Conservation (phyloP, 2,329 filamentous ascomycete species). For the Pseudogymnoascus sp. region DNA sequence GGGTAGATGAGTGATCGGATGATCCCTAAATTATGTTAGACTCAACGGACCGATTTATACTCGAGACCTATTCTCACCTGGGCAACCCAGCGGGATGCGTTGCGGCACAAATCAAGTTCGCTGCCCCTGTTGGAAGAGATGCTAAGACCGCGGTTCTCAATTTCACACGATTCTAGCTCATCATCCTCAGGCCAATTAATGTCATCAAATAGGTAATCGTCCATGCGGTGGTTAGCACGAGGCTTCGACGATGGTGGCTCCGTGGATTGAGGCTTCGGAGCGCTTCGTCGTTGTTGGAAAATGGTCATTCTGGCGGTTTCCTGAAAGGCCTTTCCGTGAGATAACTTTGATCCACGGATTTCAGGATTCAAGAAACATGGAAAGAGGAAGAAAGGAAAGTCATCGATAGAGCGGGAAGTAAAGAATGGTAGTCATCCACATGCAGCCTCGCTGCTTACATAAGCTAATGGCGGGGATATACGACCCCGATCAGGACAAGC, state of each 20-base stretch:
- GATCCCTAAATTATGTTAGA: not conserved
- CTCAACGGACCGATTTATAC: not conserved
- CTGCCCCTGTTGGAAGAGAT: not conserved
- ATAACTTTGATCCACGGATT: conserved; percentile 3
- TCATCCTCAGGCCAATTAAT: conserved; percentile 13
- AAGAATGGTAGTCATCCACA: not conserved
- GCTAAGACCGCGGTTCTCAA: not conserved
- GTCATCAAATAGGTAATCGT: conserved; percentile 12
- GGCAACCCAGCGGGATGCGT: not conserved
- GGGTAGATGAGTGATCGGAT: not conserved
- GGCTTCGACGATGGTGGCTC: not conserved
- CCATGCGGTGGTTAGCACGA: not conserved
- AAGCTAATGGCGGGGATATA: conserved; percentile 1
- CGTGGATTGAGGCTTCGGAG: not conserved
- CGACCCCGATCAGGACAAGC: conserved; percentile 6
- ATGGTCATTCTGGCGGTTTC: not conserved
- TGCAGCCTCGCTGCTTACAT: not conserved
- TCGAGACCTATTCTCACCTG: not conserved
- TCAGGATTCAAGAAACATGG: not conserved
- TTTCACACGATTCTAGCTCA: not conserved
- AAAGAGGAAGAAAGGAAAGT: not conserved
- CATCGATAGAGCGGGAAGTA: conserved; percentile 1
- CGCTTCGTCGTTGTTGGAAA: not conserved
- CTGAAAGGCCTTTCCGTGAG: not conserved
- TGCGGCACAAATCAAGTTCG: conserved; percentile 1